These are phyloP conservation scores for Dactylis glomerata DNA, from an alignment of 176 grass and related monocot genomes.

Conservation along the genomic window DNA sequence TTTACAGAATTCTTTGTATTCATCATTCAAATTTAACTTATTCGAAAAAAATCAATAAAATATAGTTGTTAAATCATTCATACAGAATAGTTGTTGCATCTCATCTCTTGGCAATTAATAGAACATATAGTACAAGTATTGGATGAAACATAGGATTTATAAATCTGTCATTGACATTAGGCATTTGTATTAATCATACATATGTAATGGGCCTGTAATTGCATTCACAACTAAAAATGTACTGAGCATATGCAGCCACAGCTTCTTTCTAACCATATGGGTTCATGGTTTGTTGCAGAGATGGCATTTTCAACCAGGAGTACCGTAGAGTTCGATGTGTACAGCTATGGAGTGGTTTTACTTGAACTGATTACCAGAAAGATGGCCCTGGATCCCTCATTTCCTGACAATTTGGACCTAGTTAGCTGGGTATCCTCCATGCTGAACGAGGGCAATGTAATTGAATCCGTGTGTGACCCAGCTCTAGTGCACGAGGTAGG, in stretches of 20 bases:
- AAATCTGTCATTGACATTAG: neutral
- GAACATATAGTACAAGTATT: neutral
- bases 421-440: slow-evolving; percentile 49
- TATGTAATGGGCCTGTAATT: neutral
- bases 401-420: slow-evolving; percentile 44
- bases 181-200: neutral
- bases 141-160: neutral
- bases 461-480: slow-evolving; percentile 48
- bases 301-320: slow-evolving; percentile 58
- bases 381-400: slow-evolving; percentile 46
- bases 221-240: neutral
- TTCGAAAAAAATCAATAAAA: neutral
- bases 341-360: slow-evolving; percentile 80
- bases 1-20: neutral
- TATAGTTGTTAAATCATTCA: neutral
- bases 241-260: neutral
- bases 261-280: neutral
- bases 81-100: neutral
- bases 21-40: neutral
- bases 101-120: neutral
- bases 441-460: slow-evolving; percentile 24
- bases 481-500: slow-evolving; percentile 45
- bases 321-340: slow-evolving; percentile 56
- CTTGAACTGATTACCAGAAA: slow-evolving; percentile 79
- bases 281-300: slow-evolving; percentile 29